Conservation (phyloP, 106 monocot genomes). For the Dioscorea alata region DNA sequence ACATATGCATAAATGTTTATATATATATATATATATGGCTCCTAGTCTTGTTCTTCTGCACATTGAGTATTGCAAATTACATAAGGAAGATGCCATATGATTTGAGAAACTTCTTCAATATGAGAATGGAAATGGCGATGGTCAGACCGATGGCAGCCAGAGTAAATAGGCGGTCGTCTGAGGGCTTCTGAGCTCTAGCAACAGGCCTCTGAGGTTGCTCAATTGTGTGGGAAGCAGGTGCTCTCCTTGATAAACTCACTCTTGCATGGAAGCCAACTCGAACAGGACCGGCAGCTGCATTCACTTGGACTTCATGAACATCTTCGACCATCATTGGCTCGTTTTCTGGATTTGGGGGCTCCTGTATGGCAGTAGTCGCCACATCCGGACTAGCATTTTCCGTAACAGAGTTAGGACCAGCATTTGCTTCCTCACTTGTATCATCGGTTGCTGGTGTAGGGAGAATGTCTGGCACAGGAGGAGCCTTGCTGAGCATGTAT, state of each 20-base stretch:
- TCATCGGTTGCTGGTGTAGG: constrained; percentile 1
- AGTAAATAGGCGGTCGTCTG: constrained; percentile 54
- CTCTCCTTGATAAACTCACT: constrained; percentile 27
- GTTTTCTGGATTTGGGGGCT: constrained; percentile 16
- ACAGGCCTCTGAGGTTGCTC: constrained; percentile 3
- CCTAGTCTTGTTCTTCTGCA: no score
- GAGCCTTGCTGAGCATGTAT: constrained; percentile 68
- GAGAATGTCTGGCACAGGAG: constrained; percentile 44
- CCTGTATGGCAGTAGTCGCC: constrained; percentile 1
- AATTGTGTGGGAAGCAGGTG: background rate
- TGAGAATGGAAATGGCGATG: constrained; percentile 53
- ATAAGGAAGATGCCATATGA: constrained; percentile 18
- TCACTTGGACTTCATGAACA: constrained; percentile 47
- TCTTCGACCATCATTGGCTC: constrained; percentile 30
- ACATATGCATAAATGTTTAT: no score
- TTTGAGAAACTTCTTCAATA: constrained; percentile 78
- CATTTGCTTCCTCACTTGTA: constrained; percentile 1
- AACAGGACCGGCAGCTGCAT: constrained; percentile 39
- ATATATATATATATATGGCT: no score
- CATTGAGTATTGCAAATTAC: no score
- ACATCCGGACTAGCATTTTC: constrained; percentile 1
- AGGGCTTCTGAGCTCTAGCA: constrained; percentile 23
- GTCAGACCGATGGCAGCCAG: constrained; percentile 60
- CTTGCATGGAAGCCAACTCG: constrained; percentile 45
- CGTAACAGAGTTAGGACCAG: background rate